phyloP scores from a whole-genome alignment of 208 protist genomes.

The Histomonas meleagridis region DNA sequence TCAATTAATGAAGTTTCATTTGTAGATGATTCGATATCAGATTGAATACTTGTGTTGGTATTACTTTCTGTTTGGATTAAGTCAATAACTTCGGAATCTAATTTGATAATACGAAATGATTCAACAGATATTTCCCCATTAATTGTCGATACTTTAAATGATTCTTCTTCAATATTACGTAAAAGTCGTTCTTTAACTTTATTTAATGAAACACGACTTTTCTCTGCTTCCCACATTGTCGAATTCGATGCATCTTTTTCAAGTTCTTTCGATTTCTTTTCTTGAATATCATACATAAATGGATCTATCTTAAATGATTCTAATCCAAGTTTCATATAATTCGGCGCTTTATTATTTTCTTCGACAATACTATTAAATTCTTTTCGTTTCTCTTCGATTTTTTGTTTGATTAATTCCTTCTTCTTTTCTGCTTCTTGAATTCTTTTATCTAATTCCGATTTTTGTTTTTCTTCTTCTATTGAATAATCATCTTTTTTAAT shows the following conservation, averaged over 20 bases:
- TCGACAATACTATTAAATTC: slow-evolving; percentile 59
- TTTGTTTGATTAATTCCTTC: slow-evolving; percentile 53
- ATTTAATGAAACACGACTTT: slow-evolving; percentile 54
- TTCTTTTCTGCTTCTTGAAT: slow-evolving; percentile 60
- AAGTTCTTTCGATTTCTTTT: slow-evolving; percentile 58
- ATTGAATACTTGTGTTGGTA: neutral
- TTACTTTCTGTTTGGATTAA: neutral
- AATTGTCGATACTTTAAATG: slow-evolving; percentile 68
- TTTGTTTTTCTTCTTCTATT: slow-evolving; percentile 75
- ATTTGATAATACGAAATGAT: slow-evolving; percentile 69
- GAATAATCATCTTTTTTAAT: slow-evolving; percentile 50
- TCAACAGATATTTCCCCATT: slow-evolving; percentile 59
- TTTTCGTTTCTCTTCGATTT: slow-evolving; percentile 45
- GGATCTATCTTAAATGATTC: slow-evolving; percentile 70
- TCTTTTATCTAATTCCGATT: slow-evolving; percentile 62
- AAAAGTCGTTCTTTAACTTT: slow-evolving; percentile 72
- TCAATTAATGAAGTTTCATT: no score
- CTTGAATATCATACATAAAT: slow-evolving; percentile 58
- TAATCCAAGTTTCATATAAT: slow-evolving; percentile 50
- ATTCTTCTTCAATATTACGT: slow-evolving; percentile 70
- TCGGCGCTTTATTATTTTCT: slow-evolving; percentile 60
- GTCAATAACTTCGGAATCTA: slow-evolving; percentile 43
- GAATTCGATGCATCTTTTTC: slow-evolving; percentile 62
- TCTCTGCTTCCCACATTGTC: slow-evolving; percentile 63
- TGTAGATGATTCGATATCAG: neutral